Evolutionary conservation across 768 basidiomycete species (phyloP).

Genomic region (Suillus tomentosus): DNA sequence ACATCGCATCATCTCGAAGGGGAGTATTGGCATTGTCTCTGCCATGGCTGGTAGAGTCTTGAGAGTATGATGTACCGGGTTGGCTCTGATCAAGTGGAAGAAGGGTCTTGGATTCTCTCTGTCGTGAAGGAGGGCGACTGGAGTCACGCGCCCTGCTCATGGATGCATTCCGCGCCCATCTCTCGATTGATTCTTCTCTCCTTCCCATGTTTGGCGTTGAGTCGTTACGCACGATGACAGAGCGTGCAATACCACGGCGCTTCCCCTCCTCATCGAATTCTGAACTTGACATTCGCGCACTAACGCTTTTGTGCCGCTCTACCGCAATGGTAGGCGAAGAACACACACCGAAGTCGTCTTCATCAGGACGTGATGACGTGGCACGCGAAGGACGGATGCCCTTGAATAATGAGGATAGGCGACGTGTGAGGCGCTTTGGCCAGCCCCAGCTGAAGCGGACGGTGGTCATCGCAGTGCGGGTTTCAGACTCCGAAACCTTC

Average conservation of each 20-base stretch:
- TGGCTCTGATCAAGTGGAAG: conserved; percentile 20
- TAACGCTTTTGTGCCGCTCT: conserved; percentile 30
- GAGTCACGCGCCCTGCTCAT: conserved; percentile 10
- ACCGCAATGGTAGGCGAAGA: conserved; percentile 33
- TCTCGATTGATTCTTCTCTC: conserved; percentile 35
- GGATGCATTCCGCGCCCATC: conserved; percentile 33
- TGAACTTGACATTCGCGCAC: conserved; percentile 17
- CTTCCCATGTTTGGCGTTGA: conserved; percentile 24
- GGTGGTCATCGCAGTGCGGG: conserved; percentile 68
- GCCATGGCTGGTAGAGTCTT: conserved; percentile 29
- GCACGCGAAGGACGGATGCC: conserved; percentile 37
- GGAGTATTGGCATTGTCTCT: conserved; percentile 23
- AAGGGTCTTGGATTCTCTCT: conserved; percentile 18
- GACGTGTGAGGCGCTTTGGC: conserved; percentile 42
- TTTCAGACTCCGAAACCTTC: conserved; percentile 74
- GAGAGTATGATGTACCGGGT: conserved; percentile 27
- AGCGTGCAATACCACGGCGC: conserved; percentile 23
- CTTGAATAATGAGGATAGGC: conserved; percentile 55
- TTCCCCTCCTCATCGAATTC: conserved; percentile 31
- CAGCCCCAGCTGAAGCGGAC: conserved; percentile 66
- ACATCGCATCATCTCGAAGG: conserved; percentile 48
- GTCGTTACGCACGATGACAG: conserved; percentile 24
- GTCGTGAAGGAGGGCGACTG: conserved; percentile 32
- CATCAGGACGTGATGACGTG: conserved; percentile 18
- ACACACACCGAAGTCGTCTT: conserved; percentile 29